Percentiles rank a stretch among this genome's conserved stretches.
Evolutionary conservation across 352 stramenopile species (phyloP).

Genomic region (Globisporangium heterothallicum): DNA sequence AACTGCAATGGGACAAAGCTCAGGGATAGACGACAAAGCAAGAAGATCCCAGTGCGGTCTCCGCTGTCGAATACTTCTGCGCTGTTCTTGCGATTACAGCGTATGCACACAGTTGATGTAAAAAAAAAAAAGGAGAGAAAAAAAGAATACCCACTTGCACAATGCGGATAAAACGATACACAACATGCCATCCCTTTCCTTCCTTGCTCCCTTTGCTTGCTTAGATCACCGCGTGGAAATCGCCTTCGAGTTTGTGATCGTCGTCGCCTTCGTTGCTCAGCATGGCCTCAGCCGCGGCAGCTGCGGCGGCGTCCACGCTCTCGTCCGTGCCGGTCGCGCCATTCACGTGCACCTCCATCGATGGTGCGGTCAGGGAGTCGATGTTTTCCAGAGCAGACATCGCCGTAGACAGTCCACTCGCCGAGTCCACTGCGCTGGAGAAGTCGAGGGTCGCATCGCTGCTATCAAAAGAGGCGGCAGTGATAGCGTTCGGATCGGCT

Average conservation of each 20-base stretch:
- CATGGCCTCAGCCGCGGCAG: conserved; percentile 5
- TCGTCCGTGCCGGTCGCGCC: not conserved
- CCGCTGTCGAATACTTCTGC: no score
- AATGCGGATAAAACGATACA: no score
- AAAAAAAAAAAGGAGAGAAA: no score
- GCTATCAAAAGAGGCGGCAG: conserved; percentile 7
- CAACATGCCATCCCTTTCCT: no score
- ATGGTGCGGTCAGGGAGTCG: conserved; percentile 10
- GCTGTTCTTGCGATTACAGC: no score
- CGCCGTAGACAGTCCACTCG: conserved; percentile 5
- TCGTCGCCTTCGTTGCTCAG: conserved; percentile 1
- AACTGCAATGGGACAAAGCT: no score
- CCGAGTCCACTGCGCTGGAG: conserved; percentile 4
- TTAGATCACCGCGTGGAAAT: conserved; percentile 6
- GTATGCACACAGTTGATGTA: no score
- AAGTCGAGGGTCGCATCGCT: conserved; percentile 13
- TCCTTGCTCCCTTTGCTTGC: not conserved
- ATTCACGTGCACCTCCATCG: conserved; percentile 1
- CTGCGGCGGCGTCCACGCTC: not conserved
- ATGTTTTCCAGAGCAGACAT: conserved; percentile 14
- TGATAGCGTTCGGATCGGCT: not conserved
- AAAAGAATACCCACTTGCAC: no score
- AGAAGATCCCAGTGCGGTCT: no score
- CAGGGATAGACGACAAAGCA: no score
- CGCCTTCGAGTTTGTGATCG: conserved; percentile 9